Evolutionary conservation across 2,329 filamentous ascomycete genomes (phyloP).

Genomic region (Beauveria pseudobassiana): DNA sequence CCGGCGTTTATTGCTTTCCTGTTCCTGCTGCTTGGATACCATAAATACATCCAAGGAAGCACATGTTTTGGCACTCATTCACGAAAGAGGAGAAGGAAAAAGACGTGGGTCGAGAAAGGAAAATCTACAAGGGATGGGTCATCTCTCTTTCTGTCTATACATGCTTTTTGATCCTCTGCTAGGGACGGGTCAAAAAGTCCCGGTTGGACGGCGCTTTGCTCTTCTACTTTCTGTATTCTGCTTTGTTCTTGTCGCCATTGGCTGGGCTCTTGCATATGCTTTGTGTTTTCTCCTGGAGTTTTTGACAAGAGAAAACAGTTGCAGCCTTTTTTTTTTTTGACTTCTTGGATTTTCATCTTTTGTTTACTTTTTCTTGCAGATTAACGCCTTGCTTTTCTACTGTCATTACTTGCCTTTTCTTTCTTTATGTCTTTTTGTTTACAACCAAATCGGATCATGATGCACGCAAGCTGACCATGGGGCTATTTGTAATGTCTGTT

Average conservation of each 20-base stretch:
- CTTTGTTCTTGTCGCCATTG: neutral
- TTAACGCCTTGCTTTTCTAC: neutral
- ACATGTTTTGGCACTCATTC: neutral
- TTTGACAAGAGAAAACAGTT: neutral
- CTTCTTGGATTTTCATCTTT: neutral
- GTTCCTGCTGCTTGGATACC: neutral
- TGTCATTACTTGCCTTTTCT: neutral
- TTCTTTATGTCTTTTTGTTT: neutral
- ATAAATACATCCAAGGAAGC: neutral
- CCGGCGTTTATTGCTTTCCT: constrained; percentile 1
- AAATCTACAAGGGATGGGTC: neutral
- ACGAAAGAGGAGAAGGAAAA: neutral
- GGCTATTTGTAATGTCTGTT: neutral
- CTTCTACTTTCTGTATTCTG: neutral
- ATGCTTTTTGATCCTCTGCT: neutral
- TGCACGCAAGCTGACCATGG: neutral
- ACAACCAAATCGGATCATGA: neutral
- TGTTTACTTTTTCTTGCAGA: neutral
- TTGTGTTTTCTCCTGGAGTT: neutral
- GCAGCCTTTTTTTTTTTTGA: neutral
- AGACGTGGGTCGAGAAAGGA: neutral
- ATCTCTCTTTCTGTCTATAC: neutral
- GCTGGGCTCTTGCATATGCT: neutral
- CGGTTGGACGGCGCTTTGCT: neutral
- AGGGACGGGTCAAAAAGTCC: neutral